These are phyloP conservation scores for Saturnispora silvae DNA, from an alignment of 805 yeast genomes.

Conservation along the genomic window DNA sequence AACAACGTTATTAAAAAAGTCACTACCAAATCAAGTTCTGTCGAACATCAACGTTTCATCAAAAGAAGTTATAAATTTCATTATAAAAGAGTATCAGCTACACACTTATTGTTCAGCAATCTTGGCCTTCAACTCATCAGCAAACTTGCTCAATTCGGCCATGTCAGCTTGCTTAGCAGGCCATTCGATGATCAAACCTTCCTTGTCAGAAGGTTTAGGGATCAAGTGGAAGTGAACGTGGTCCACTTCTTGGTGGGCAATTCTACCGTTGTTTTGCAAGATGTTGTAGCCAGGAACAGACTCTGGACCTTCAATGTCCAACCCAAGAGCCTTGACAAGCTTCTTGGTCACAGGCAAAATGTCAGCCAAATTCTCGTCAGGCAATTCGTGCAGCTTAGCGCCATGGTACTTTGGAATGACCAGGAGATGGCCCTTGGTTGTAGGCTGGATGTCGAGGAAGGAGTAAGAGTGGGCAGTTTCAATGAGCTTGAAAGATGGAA, in stretches of 20 bases:
- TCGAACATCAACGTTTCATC: too few relatives aligned
- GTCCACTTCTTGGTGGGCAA: conserved; percentile 92
- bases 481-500: conserved; percentile 82
- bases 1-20: too few relatives aligned
- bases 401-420: conserved; percentile 93
- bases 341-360: conserved; percentile 82
- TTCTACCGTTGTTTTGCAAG: conserved; percentile 85
- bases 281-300: conserved; percentile 71
- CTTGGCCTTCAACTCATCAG: conserved; percentile 45
- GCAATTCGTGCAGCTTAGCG: conserved; percentile 81
- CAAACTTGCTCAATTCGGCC: conserved; percentile 57
- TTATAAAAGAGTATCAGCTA: too few relatives aligned
- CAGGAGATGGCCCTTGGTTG: conserved; percentile 77
- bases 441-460: conserved; percentile 89
- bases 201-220: conserved; percentile 64
- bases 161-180: conserved; percentile 78
- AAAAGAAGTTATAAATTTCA: too few relatives aligned
- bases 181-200: conserved; percentile 90
- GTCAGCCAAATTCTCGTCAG: conserved; percentile 84
- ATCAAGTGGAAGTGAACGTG: conserved; percentile 96
- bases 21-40: too few relatives aligned
- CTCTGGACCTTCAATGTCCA: conserved; percentile 50
- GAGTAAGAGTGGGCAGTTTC: conserved; percentile 80
- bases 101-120: conserved; percentile 8
- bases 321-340: conserved; percentile 60